Conservation (phyloP, 2,329 filamentous ascomycete species). For the Phialocephala subalpina region DNA sequence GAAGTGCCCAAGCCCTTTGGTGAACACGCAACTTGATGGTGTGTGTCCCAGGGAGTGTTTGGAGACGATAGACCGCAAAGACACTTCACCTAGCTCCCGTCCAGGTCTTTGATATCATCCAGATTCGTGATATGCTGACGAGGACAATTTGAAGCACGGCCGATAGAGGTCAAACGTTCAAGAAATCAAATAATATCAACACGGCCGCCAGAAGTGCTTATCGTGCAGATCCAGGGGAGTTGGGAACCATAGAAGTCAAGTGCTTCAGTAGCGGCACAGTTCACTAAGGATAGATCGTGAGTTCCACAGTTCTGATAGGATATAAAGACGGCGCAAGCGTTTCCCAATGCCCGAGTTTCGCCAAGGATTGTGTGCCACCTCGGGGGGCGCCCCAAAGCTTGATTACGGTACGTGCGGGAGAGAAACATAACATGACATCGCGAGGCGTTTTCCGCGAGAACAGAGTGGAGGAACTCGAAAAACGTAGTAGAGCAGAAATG, state of each 20-base stretch:
- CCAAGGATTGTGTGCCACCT: background rate
- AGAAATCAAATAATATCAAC: slow-evolving; percentile 5
- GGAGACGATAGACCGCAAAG: background rate
- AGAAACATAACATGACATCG: background rate
- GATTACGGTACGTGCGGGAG: background rate
- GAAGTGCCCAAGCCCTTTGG: background rate
- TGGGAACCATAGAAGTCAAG: slow-evolving; percentile 1
- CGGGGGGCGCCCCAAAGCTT: background rate
- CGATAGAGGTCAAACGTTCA: background rate
- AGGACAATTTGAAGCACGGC: background rate
- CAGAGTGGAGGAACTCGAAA: background rate
- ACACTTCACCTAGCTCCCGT: background rate
- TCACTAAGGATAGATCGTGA: background rate
- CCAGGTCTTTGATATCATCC: background rate
- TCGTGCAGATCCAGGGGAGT: background rate
- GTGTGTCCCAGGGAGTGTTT: background rate
- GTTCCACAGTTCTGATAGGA: background rate
- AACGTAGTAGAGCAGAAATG: background rate
- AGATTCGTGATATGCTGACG: background rate
- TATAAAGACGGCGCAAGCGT: background rate
- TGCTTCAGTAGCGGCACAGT: background rate
- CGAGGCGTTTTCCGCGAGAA: background rate
- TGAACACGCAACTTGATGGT: background rate
- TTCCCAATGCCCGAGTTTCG: background rate
- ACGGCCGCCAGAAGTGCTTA: background rate